Conservation (phyloP, 164 flowering plant genomes). For the Vitis amurensis region DNA sequence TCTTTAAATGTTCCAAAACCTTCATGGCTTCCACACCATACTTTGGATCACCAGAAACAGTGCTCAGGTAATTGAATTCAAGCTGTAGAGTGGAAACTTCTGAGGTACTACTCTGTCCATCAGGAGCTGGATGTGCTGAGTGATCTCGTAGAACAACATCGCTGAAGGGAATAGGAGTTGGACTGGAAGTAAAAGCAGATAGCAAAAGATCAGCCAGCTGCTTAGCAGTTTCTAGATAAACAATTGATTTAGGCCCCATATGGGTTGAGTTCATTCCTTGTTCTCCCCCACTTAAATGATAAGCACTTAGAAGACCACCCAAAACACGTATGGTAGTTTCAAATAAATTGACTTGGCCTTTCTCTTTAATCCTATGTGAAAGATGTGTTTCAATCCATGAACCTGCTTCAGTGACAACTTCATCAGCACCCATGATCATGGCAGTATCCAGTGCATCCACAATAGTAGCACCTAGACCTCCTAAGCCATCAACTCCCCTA, state of each 20-base stretch:
- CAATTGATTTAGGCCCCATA: constrained; percentile 68
- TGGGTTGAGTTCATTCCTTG: constrained; percentile 31
- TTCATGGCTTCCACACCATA: constrained; percentile 82
- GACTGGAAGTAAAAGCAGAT: constrained; percentile 88
- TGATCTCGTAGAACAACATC: constrained; percentile 80
- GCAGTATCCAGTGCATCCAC: constrained; percentile 97
- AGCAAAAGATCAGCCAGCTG: constrained; percentile 81
- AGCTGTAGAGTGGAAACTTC: constrained; percentile 95
- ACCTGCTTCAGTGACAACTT: constrained; percentile 79
- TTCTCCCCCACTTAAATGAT: constrained; percentile 80
- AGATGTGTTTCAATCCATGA: constrained; percentile 84
- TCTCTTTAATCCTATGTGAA: constrained; percentile 56
- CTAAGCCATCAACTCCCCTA: constrained; percentile 82
- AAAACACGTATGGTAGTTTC: constrained; percentile 96
- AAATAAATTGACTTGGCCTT: constrained; percentile 93
- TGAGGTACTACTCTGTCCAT: constrained; percentile 87
- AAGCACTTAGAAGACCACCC: constrained; percentile 98
- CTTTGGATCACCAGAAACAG: constrained; percentile 78
- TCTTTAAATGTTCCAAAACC: constrained; percentile 81
- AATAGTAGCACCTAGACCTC: constrained; percentile 93
- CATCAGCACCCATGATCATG: constrained; percentile 88
- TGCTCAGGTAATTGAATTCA: constrained; percentile 90
- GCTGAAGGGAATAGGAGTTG: constrained; percentile 83
- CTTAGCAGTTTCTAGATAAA: constrained; percentile 77
- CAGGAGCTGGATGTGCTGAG: constrained; percentile 91